phyloP scores from a whole-genome alignment of 1,284 basidiomycete genomes.

The Heliocybe sulcata region DNA sequence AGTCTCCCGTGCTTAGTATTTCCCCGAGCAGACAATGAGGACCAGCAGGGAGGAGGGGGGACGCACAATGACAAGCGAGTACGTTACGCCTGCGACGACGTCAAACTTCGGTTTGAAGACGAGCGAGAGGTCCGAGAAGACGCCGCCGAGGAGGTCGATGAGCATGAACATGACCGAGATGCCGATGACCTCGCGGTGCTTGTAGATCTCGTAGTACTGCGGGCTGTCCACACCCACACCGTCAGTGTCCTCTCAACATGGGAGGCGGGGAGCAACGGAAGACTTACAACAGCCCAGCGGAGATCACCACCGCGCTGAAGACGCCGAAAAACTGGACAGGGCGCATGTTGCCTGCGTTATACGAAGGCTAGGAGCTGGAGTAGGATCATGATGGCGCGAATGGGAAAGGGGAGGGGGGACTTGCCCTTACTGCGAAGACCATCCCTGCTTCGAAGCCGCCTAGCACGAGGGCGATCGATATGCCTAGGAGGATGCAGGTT shows the following conservation, averaged over 20 bases:
- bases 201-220: slow-evolving; percentile 67
- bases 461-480: slow-evolving; percentile 32
- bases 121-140: slow-evolving; percentile 67
- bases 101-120: slow-evolving; percentile 66
- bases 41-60: slow-evolving; percentile 1
- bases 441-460: slow-evolving; percentile 57
- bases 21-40: neutral
- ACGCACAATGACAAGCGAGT: slow-evolving; percentile 51
- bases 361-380: slow-evolving; percentile 25
- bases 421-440: slow-evolving; percentile 47
- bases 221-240: no score
- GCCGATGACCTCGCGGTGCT: slow-evolving; percentile 62
- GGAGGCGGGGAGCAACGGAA: no score
- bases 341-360: slow-evolving; percentile 34
- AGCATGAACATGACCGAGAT: slow-evolving; percentile 67
- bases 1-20: no score
- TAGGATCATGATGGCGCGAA: slow-evolving; percentile 14
- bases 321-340: slow-evolving; percentile 62
- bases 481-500: slow-evolving; percentile 21
- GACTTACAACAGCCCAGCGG: slow-evolving; percentile 50
- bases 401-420: slow-evolving; percentile 12
- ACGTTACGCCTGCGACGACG: slow-evolving; percentile 57
- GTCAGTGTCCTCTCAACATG: no score
- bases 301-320: slow-evolving; percentile 52
- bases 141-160: slow-evolving; percentile 65